A percentile compares a stretch with the other conserved stretches of the same genome.
Evolutionary conservation across 805 yeast species (phyloP).

Genomic region (Candida stauntonica): DNA sequence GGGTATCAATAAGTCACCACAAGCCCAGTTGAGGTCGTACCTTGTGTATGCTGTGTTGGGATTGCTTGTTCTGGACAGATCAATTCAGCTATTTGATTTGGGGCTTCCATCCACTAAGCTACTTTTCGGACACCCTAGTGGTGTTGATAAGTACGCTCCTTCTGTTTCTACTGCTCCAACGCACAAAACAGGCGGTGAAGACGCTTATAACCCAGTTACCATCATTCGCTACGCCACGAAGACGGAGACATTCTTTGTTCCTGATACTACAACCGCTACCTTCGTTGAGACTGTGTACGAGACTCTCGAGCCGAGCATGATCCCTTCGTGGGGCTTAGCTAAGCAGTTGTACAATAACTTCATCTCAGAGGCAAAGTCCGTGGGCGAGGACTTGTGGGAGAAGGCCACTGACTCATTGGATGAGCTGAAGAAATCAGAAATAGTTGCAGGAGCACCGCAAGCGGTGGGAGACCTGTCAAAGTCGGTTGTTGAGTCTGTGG

Average conservation of each 20-base stretch:
- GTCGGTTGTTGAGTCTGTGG: not conserved
- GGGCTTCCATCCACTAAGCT: constrained; percentile 10
- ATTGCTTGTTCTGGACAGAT: constrained; percentile 19
- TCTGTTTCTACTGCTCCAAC: not conserved
- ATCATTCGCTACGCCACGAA: constrained; percentile 15
- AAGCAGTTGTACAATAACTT: constrained; percentile 9
- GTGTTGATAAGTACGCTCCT: too few relatives aligned
- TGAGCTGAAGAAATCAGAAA: not conserved
- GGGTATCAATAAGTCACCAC: not conserved
- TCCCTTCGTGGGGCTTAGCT: constrained; percentile 15
- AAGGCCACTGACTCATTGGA: not conserved
- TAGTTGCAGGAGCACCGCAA: not conserved
- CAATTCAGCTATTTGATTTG: constrained; percentile 16
- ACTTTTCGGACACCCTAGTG: constrained; percentile 3
- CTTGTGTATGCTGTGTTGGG: constrained; percentile 14
- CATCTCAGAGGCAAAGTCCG: constrained; percentile 4
- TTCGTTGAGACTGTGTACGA: constrained; percentile 11
- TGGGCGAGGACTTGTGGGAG: constrained; percentile 4
- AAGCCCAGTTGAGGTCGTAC: constrained; percentile 7
- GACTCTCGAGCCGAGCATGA: constrained; percentile 2
- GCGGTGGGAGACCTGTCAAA: not conserved
- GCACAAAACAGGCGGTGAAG: not conserved
- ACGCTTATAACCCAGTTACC: constrained; percentile 6
- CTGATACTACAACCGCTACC: constrained; percentile 13
- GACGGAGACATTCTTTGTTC: constrained; percentile 15